phyloP scores from a whole-genome alignment of 768 basidiomycete species.

The Tylopilus intermedius region DNA sequence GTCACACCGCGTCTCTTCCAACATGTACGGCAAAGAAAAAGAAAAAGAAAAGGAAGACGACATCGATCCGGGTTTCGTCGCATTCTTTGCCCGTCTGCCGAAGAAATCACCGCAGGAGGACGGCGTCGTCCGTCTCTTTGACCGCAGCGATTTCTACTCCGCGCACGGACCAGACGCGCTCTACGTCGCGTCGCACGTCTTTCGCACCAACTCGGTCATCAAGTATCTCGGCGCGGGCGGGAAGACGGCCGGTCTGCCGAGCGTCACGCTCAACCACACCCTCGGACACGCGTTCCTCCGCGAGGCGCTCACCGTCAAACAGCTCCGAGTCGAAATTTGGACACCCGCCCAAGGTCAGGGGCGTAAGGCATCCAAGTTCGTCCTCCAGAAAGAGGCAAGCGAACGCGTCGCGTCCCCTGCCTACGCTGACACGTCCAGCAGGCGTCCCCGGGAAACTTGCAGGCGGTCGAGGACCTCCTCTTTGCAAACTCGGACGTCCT shows the following conservation, averaged over 20 bases:
- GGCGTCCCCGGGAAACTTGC: conserved; percentile 75
- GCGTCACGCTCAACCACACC: conserved; percentile 68
- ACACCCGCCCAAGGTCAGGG: conserved; percentile 64
- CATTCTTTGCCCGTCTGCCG: conserved; percentile 60
- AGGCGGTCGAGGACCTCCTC: conserved; percentile 75
- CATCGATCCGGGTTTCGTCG: conserved; percentile 67
- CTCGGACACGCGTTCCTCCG: conserved; percentile 80
- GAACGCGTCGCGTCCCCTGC: neutral
- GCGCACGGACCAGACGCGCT: conserved; percentile 84
- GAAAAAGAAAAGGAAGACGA: conserved; percentile 58
- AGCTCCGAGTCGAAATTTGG: conserved; percentile 93
- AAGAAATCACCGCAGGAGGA: conserved; percentile 61
- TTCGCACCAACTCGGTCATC: conserved; percentile 85
- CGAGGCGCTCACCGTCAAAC: conserved; percentile 85
- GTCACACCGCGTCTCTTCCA: conserved; percentile 27
- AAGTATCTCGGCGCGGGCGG: conserved; percentile 79
- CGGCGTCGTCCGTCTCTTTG: conserved; percentile 86
- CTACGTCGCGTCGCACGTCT: conserved; percentile 80
- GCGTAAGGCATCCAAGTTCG: conserved; percentile 73
- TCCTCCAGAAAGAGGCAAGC: conserved; percentile 72
- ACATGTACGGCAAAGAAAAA: conserved; percentile 66
- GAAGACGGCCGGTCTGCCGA: conserved; percentile 57
- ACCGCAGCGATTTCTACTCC: conserved; percentile 80
- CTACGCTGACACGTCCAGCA: conserved; percentile 26
- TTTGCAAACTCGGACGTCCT: conserved; percentile 78